Conservation (phyloP, 2,329 filamentous ascomycete genomes). For the Stenocarpella maydis region DNA sequence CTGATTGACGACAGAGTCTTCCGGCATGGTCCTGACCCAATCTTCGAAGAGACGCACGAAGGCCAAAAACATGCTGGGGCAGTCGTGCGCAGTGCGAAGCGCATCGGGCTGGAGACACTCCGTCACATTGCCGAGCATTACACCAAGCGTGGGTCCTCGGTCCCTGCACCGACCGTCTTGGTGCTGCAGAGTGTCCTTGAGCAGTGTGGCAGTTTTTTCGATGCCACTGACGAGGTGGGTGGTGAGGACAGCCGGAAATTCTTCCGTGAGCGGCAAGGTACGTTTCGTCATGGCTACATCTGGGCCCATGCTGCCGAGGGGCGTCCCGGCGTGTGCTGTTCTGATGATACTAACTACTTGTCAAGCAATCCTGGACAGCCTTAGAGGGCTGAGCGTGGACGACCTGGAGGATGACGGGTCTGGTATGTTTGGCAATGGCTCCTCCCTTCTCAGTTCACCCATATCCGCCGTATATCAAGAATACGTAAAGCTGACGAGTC, state of each 20-base stretch:
- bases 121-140: conserved; percentile 56
- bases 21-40: conserved; percentile 42
- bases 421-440: conserved; percentile 59
- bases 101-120: conserved; percentile 56
- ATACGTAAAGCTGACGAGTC: conserved; percentile 30
- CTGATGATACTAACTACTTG: not conserved
- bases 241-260: conserved; percentile 46
- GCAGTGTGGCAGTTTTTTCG: conserved; percentile 53
- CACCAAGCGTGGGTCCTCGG: conserved; percentile 50
- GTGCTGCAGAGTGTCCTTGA: conserved; percentile 53
- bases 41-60: conserved; percentile 43
- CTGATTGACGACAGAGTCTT: conserved; percentile 57
- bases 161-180: conserved; percentile 53
- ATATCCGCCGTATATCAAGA: not conserved
- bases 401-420: conserved; percentile 67
- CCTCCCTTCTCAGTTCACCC: conserved; percentile 36
- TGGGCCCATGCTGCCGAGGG: not conserved
- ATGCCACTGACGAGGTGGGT: conserved; percentile 43
- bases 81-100: conserved; percentile 47
- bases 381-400: conserved; percentile 64
- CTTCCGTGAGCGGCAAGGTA: conserved; percentile 48
- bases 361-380: conserved; percentile 53
- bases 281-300: conserved; percentile 35
- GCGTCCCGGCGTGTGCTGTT: not conserved
- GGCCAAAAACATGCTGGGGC: conserved; percentile 43